These are phyloP conservation scores for Hortiboletus flavorubellus DNA, from an alignment of 768 basidiomycete species.

Conservation along the genomic window DNA sequence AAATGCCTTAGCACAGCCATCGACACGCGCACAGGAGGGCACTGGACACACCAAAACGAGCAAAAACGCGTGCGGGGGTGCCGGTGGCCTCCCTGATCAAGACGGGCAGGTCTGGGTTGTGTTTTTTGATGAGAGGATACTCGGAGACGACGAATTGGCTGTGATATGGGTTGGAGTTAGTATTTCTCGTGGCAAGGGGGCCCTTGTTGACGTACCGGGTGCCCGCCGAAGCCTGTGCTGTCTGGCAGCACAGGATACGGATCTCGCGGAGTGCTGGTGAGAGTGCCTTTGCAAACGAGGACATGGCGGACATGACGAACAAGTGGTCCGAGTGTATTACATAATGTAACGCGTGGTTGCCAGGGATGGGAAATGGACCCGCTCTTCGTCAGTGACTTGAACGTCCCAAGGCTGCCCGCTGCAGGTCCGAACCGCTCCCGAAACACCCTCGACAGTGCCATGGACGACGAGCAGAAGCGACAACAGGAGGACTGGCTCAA, in stretches of 20 bases:
- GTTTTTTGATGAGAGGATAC: constrained; percentile 72
- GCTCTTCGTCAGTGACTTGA: constrained; percentile 16
- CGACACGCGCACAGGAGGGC: constrained; percentile 7
- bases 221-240: constrained; percentile 71
- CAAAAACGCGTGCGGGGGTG: constrained; percentile 80
- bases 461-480: constrained; percentile 52
- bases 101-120: constrained; percentile 84
- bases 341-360: constrained; percentile 21
- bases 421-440: constrained; percentile 5
- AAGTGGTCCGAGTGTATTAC: constrained; percentile 19
- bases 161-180: constrained; percentile 5
- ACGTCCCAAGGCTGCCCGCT: constrained; percentile 19
- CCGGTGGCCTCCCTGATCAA: constrained; percentile 77
- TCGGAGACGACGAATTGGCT: constrained; percentile 79
- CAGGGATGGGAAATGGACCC: constrained; percentile 4
- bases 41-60: constrained; percentile 69
- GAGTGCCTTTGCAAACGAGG: constrained; percentile 65
- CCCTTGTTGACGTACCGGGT: constrained; percentile 53
- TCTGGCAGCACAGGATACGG: constrained; percentile 77
- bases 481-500: constrained; percentile 72
- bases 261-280: constrained; percentile 79
- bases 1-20: constrained; percentile 14
- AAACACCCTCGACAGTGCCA: constrained; percentile 18
- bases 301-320: constrained; percentile 41
- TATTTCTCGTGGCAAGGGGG: neutral